phyloP scores from a whole-genome alignment of 192 early-diverging fungal species.

The Rhizophagus sp. region DNA sequence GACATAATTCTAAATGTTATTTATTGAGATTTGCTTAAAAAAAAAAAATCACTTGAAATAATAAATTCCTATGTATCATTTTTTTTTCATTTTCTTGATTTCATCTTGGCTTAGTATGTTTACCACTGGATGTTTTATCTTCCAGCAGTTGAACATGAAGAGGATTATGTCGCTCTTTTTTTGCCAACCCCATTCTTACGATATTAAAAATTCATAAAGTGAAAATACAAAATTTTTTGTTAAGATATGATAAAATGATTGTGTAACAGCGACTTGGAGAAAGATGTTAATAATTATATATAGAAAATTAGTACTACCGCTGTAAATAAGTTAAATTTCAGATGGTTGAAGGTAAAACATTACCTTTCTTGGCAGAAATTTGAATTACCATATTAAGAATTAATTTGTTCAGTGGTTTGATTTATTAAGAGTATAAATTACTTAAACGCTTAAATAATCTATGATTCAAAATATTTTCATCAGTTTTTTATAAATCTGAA shows the following conservation, averaged over 20 bases:
- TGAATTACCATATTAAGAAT: too few relatives aligned
- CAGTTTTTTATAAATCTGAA: too few relatives aligned
- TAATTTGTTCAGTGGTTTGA: too few relatives aligned
- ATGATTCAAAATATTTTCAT: too few relatives aligned
- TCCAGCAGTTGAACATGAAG: conserved; percentile 78
- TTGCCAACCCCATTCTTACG: conserved; percentile 46
- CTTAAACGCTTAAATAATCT: too few relatives aligned
- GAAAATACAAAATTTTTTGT: background rate
- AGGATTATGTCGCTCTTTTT: conserved; percentile 76
- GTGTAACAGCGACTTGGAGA: background rate
- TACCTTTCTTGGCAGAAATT: too few relatives aligned
- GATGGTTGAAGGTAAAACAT: too few relatives aligned
- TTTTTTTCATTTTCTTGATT: conserved; percentile 59
- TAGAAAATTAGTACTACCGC: too few relatives aligned
- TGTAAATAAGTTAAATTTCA: too few relatives aligned
- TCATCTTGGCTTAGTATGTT: conserved; percentile 54
- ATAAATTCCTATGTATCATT: conserved; percentile 39
- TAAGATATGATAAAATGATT: background rate
- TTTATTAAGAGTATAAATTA: too few relatives aligned
- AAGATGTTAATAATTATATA: background rate
- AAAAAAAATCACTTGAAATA: background rate
- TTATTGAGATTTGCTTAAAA: too few relatives aligned
- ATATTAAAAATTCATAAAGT: too few relatives aligned
- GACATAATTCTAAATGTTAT: conserved; percentile 76
- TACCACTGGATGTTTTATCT: conserved; percentile 46